Evolutionary conservation across 2,329 filamentous ascomycete genomes (phyloP).

Genomic region (Xylariaceae sp.): DNA sequence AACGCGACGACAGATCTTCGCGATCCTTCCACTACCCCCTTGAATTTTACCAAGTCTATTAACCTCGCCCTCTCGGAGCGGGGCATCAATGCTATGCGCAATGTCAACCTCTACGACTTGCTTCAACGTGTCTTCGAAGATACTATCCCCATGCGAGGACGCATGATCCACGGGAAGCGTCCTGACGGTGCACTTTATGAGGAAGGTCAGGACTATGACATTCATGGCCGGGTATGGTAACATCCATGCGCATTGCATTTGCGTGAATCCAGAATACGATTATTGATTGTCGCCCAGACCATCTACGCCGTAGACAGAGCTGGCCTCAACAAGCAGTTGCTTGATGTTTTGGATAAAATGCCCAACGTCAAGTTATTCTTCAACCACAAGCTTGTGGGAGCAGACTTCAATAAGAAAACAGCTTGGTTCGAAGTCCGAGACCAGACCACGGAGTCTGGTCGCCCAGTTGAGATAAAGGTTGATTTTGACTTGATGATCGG

Average conservation of each 20-base stretch:
- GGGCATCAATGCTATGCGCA: slow-evolving; percentile 80
- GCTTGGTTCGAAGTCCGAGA: slow-evolving; percentile 77
- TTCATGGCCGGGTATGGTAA: slow-evolving; percentile 66
- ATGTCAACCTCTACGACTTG: slow-evolving; percentile 61
- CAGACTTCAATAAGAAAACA: slow-evolving; percentile 71
- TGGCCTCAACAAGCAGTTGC: slow-evolving; percentile 72
- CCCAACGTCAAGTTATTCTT: slow-evolving; percentile 91
- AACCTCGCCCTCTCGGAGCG: slow-evolving; percentile 92
- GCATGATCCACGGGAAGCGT: slow-evolving; percentile 83
- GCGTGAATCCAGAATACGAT: background rate
- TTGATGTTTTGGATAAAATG: slow-evolving; percentile 76
- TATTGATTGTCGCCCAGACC: slow-evolving; percentile 44
- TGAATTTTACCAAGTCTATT: slow-evolving; percentile 98
- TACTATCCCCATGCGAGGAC: slow-evolving; percentile 88
- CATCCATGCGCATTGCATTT: slow-evolving; percentile 23
- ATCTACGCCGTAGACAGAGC: slow-evolving; percentile 84
- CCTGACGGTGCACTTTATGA: slow-evolving; percentile 64
- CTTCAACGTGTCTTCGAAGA: slow-evolving; percentile 67
- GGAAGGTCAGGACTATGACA: slow-evolving; percentile 82
- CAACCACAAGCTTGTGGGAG: slow-evolving; percentile 86
- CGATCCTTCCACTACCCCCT: slow-evolving; percentile 71
- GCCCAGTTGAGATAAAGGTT: slow-evolving; percentile 70
- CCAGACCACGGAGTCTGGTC: slow-evolving; percentile 34
- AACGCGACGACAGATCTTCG: slow-evolving; percentile 63
- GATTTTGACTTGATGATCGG: slow-evolving; percentile 91